A percentile compares a stretch with the other conserved stretches of the same genome.
Evolutionary conservation across 371 early-diverging fungal genomes (phyloP).

Genomic region (Basidiobolus meristosporus): DNA sequence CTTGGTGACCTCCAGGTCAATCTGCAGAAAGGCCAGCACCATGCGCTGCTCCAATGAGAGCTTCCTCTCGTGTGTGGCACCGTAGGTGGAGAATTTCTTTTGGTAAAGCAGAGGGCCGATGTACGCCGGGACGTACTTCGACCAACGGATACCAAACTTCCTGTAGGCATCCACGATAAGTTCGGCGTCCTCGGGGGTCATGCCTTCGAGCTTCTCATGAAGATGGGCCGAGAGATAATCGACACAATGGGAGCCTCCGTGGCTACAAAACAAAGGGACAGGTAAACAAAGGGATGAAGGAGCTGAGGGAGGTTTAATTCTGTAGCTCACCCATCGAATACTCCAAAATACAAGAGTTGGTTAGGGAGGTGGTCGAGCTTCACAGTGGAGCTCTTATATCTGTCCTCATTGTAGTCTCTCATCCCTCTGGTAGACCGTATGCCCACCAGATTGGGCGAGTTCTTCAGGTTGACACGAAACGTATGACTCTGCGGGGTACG

Average conservation of each 20-base stretch:
- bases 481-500: no score
- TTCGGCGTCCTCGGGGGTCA: slow-evolving; percentile 7
- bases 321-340: no score
- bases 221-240: slow-evolving; percentile 10
- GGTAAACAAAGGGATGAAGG: no score
- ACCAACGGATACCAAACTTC: slow-evolving; percentile 4
- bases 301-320: no score
- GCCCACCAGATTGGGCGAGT: neutral
- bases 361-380: neutral
- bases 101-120: no score
- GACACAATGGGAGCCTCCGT: slow-evolving; percentile 11
- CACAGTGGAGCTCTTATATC: neutral
- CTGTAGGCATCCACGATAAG: slow-evolving; percentile 6
- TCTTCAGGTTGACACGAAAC: neutral
- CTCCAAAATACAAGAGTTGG: neutral
- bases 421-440: neutral
- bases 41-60: slow-evolving; percentile 34
- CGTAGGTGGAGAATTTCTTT: no score
- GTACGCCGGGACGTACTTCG: neutral
- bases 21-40: slow-evolving; percentile 24
- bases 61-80: neutral
- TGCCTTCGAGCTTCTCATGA: slow-evolving; percentile 6
- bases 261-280: slow-evolving; percentile 13
- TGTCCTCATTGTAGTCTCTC: neutral
- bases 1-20: slow-evolving; percentile 17